Percentiles rank a stretch among this genome's conserved stretches.
These are phyloP conservation scores for Apiotrichum montevideense DNA, from an alignment of 1,284 basidiomycete genomes.

Conservation along the genomic window DNA sequence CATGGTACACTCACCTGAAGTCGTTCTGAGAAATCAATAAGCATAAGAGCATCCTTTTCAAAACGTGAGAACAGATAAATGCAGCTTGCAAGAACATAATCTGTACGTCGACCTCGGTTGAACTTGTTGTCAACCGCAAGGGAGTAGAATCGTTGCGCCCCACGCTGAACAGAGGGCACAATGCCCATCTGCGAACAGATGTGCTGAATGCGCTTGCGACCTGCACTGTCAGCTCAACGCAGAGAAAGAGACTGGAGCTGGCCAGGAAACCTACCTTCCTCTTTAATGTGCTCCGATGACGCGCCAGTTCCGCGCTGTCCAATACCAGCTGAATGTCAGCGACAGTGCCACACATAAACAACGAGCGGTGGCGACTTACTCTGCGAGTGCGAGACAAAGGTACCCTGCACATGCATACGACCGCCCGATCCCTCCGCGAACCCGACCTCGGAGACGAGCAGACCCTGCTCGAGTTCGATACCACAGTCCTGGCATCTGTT, in stretches of 20 bases:
- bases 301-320: constrained; percentile 21
- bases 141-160: constrained; percentile 82
- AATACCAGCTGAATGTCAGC: constrained; percentile 24
- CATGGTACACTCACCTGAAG: constrained; percentile 58
- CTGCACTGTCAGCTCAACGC: constrained; percentile 46
- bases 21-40: constrained; percentile 94
- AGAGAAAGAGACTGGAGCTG: neutral
- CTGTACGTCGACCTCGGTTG: constrained; percentile 82
- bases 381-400: constrained; percentile 84
- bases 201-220: constrained; percentile 71
- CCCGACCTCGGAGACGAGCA: constrained; percentile 85
- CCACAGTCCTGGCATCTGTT: constrained; percentile 69
- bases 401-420: constrained; percentile 90
- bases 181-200: constrained; percentile 72
- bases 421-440: constrained; percentile 91
- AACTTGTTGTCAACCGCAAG: constrained; percentile 92
- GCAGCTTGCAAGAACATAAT: constrained; percentile 92
- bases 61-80: constrained; percentile 90
- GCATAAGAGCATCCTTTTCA: constrained; percentile 84
- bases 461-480: constrained; percentile 86
- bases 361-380: constrained; percentile 52
- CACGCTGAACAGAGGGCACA: constrained; percentile 69
- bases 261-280: constrained; percentile 25
- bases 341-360: constrained; percentile 40
- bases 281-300: constrained; percentile 34